phyloP scores from a whole-genome alignment of 1,284 basidiomycete species.

The Kalmanozyma brasiliensis region DNA sequence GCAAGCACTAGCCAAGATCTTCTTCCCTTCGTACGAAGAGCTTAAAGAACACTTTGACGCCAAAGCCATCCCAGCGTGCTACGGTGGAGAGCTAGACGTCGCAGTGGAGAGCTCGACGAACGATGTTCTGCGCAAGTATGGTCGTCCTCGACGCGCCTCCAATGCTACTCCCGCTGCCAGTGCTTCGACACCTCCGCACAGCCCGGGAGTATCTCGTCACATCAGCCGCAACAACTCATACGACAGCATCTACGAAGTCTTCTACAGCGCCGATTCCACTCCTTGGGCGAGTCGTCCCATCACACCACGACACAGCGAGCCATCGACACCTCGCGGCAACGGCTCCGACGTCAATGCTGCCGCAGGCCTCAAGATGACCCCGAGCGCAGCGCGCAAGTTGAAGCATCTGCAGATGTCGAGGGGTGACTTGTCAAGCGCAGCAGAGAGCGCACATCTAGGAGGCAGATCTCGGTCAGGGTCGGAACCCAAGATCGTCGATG shows the following conservation, averaged over 20 bases:
- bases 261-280: slow-evolving; percentile 51
- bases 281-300: slow-evolving; percentile 47
- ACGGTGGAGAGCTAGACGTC: slow-evolving; percentile 59
- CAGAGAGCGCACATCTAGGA: slow-evolving; percentile 20
- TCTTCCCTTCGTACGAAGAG: slow-evolving; percentile 76
- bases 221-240: slow-evolving; percentile 49
- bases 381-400: slow-evolving; percentile 52
- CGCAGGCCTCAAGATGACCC: slow-evolving; percentile 41
- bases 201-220: slow-evolving; percentile 5
- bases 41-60: slow-evolving; percentile 74
- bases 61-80: slow-evolving; percentile 70
- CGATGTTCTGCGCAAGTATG: slow-evolving; percentile 58
- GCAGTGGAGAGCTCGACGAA: slow-evolving; percentile 50
- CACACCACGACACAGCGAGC: slow-evolving; percentile 51
- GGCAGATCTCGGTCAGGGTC: slow-evolving; percentile 12
- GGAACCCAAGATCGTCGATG: slow-evolving; percentile 28
- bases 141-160: slow-evolving; percentile 30
- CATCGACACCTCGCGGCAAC: slow-evolving; percentile 29
- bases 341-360: not conserved
- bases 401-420: slow-evolving; percentile 55
- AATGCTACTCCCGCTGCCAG: not conserved
- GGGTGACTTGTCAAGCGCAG: slow-evolving; percentile 36
- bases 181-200: slow-evolving; percentile 11
- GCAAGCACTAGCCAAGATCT: slow-evolving; percentile 76
- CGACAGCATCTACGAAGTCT: slow-evolving; percentile 64